Base-by-base conservation (phyloP, 2,329 filamentous ascomycete genomes). In the Penicillium capsulatum region DNA sequence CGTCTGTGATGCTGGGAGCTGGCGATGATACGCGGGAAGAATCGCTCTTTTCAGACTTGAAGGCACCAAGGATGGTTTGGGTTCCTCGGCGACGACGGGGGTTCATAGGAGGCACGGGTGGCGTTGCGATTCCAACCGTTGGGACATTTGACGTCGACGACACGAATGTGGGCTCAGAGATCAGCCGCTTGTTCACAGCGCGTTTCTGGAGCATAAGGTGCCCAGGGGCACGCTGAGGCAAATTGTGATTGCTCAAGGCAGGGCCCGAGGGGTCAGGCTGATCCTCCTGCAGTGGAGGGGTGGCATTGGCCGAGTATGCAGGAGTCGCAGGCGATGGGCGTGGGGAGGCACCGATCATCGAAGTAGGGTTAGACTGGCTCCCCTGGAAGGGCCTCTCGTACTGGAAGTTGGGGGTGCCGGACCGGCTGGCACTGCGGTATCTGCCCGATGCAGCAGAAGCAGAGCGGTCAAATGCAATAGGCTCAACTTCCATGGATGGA, bases 21-120 rank as follows among this genome's bases (percentile, higher is more conserved):
- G 53, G 52, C 7, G 57, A 54, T 22, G 56, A 31, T 1, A 48
- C 39, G 5, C 56, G 51, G 2, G 57, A 47, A 3, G 51, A 40
- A 3, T 67, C 65, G 13, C 47, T 43, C 42, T 53, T 65, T 13
- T 67, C 65, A 28, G 50, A 48, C 41, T 64, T 68, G 44, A 68
- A 61, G 20, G 54, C 66, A 36, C 47, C 64, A 36, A 63, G 50
- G 30, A 64, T 69, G 38, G 55, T 70, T 48, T 64, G 69, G 19
- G 59, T 70, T 49, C 59, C 74, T 10, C 73, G 73, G 37, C 76
- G 70, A 30, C 79, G 70, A 42, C 74, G 73, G 1, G 78, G 77
- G 53, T 81, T 80, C 70, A 80, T 76, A 0, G 76, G 72, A 17
- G 77, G 77, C 5, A 81, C 60, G 2, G 77, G 75, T 8, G 76